Percentiles rank a stretch among this genome's conserved stretches.
Evolutionary conservation across 2,329 filamentous ascomycete species (phyloP).

Genomic region (Colletotrichum ledebouriae): DNA sequence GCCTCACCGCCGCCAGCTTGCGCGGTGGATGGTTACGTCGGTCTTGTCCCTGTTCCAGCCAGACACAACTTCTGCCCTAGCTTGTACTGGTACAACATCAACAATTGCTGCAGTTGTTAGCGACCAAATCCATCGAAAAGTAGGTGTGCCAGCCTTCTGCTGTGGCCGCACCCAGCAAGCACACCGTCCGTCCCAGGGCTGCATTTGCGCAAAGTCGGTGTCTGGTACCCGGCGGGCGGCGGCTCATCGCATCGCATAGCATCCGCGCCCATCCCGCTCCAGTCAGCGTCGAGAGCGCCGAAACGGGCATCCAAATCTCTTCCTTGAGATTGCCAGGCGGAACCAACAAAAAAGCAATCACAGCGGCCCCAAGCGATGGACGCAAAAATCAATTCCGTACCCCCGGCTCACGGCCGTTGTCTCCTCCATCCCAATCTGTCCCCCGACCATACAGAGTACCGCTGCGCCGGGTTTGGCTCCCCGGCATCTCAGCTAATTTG

Average conservation of each 20-base stretch:
- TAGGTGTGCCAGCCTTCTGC: constrained; percentile 21
- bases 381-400: constrained; percentile 10
- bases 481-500: constrained; percentile 1
- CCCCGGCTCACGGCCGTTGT: constrained; percentile 28
- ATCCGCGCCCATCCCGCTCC: constrained; percentile 37
- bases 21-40: constrained; percentile 19
- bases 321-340: constrained; percentile 11
- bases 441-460: constrained; percentile 22
- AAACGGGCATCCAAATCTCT: background rate
- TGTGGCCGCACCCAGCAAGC: constrained; percentile 34
- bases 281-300: constrained; percentile 30
- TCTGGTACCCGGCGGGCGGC: background rate
- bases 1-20: constrained; percentile 20
- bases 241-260: constrained; percentile 18
- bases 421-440: background rate
- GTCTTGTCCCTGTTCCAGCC: constrained; percentile 25
- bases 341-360: constrained; percentile 25
- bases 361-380: background rate
- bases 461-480: constrained; percentile 23
- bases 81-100: constrained; percentile 14
- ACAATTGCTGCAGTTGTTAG: background rate
- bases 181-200: constrained; percentile 18
- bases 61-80: background rate
- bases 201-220: constrained; percentile 2
- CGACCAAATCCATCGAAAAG: constrained; percentile 10